phyloP scores from a whole-genome alignment of 768 basidiomycete species.

The Kwoniella mangroviensis region DNA sequence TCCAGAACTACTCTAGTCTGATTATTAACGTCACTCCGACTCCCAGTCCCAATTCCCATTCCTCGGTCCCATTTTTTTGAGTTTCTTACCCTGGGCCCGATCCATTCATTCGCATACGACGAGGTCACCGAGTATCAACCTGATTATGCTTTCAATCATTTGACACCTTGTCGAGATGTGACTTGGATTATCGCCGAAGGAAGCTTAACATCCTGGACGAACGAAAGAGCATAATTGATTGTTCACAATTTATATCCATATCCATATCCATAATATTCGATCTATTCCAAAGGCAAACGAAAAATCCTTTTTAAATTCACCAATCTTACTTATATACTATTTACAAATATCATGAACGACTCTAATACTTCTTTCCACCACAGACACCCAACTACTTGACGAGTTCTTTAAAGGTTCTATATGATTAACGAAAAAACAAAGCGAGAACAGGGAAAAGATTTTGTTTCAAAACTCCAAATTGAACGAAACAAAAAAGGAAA shows the following conservation, averaged over 20 bases:
- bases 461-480: background rate
- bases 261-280: too few species aligned
- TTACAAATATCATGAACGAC: background rate
- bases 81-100: background rate
- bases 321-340: background rate
- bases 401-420: background rate
- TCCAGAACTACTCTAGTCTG: too few species aligned
- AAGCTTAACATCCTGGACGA: background rate
- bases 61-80: background rate
- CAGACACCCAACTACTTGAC: too few species aligned
- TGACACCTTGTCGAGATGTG: background rate
- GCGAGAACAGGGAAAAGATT: too few species aligned
- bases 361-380: background rate
- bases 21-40: background rate
- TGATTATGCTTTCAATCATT: background rate
- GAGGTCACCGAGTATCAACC: too few species aligned
- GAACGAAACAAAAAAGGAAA: background rate
- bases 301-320: too few species aligned
- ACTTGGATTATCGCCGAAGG: background rate
- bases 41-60: background rate
- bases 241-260: too few species aligned
- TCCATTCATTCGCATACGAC: background rate
- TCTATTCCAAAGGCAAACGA: background rate
- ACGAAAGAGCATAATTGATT: background rate
- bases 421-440: background rate